Evolutionary conservation across 192 early-diverging fungal species (phyloP).

Genomic region (Backusella tuberculispora): DNA sequence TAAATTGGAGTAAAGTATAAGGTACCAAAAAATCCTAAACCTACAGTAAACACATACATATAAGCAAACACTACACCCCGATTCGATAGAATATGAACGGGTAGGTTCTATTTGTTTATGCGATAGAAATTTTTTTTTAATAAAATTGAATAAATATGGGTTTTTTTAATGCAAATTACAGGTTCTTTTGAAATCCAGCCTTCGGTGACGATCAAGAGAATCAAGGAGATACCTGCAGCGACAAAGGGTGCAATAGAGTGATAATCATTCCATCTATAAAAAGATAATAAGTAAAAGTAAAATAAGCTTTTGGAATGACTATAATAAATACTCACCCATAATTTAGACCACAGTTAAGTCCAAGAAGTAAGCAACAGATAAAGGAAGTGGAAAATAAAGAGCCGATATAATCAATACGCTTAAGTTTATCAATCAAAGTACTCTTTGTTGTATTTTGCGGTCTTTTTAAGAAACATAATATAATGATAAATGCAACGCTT

Average conservation of each 20-base stretch:
- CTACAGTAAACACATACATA: constrained; percentile 48
- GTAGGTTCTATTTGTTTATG: constrained; percentile 39
- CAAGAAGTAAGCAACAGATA: constrained; percentile 59
- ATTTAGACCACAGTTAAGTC: constrained; percentile 63
- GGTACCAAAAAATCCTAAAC: constrained; percentile 61
- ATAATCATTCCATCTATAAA: constrained; percentile 54
- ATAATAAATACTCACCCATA: constrained; percentile 53
- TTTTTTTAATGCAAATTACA: constrained; percentile 41
- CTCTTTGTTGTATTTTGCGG: constrained; percentile 49
- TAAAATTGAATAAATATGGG: too few relatives aligned
- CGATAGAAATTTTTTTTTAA: too few relatives aligned
- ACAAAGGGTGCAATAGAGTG: constrained; percentile 59
- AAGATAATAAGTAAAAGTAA: background rate
- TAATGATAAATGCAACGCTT: constrained; percentile 12
- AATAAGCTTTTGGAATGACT: too few relatives aligned
- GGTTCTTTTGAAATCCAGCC: constrained; percentile 61
- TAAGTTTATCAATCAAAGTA: constrained; percentile 51
- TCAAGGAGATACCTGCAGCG: constrained; percentile 37
- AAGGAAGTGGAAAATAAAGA: constrained; percentile 52
- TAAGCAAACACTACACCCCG: constrained; percentile 49
- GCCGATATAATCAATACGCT: constrained; percentile 64
- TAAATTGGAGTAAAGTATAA: constrained; percentile 72
- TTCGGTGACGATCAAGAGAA: constrained; percentile 54
- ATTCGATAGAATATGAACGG: constrained; percentile 41
- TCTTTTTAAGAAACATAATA: constrained; percentile 49